Conservation (phyloP, 306 rosid genomes). For the Cicer pinnatifidum region DNA sequence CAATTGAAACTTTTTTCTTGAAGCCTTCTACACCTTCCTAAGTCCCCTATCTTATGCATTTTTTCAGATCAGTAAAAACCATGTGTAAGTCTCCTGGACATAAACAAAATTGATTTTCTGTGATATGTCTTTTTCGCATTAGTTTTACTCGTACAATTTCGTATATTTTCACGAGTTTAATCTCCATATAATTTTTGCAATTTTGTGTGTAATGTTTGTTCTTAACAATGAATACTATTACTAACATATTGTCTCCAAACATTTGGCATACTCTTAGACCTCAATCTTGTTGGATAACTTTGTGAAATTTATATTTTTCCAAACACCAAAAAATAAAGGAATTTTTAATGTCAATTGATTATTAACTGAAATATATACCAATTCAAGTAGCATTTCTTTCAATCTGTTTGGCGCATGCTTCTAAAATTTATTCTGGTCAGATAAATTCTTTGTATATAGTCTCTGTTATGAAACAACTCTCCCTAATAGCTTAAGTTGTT, state of each 20-base stretch:
- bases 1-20: background rate
- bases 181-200: background rate
- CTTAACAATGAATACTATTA: background rate
- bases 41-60: background rate
- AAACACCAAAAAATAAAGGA: constrained; percentile 19
- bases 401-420: constrained; percentile 36
- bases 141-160: background rate
- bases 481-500: constrained; percentile 18
- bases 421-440: constrained; percentile 33
- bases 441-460: background rate
- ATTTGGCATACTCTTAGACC: constrained; percentile 3
- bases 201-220: background rate
- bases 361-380: constrained; percentile 3
- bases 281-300: constrained; percentile 2
- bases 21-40: background rate
- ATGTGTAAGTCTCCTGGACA: background rate
- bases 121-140: background rate
- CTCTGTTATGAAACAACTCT: constrained; percentile 22
- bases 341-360: constrained; percentile 18
- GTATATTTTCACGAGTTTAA: background rate
- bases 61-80: background rate
- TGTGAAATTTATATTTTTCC: background rate
- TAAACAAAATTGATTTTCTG: background rate
- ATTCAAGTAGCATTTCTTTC: constrained; percentile 25
- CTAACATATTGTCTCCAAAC: background rate